These are phyloP conservation scores for Monilinia aucupariae DNA, from an alignment of 2,329 filamentous ascomycete genomes.

Conservation along the genomic window DNA sequence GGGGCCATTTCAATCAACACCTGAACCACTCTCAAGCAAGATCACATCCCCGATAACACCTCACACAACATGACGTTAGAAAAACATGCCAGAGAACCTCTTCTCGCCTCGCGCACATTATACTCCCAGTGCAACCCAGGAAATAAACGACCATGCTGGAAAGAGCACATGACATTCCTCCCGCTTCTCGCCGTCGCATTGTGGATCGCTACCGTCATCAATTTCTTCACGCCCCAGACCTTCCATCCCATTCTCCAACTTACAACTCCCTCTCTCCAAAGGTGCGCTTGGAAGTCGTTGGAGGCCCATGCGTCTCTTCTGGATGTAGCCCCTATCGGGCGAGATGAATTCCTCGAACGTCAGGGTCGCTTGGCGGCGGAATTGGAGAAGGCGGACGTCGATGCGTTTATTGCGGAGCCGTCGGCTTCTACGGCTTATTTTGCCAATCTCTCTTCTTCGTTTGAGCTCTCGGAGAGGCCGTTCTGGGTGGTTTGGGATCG, in stretches of 20 bases:
- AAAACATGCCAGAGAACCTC: neutral
- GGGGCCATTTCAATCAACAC: neutral
- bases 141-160: neutral
- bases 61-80: neutral
- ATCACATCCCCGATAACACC: neutral
- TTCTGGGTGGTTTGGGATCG: conserved; percentile 52
- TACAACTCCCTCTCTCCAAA: conserved; percentile 12
- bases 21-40: neutral
- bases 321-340: conserved; percentile 24
- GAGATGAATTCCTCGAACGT: conserved; percentile 25
- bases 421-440: conserved; percentile 60
- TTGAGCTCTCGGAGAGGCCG: conserved; percentile 57
- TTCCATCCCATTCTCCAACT: neutral
- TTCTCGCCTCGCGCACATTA: neutral
- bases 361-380: conserved; percentile 23
- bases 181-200: neutral
- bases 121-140: neutral
- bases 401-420: conserved; percentile 58
- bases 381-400: conserved; percentile 34
- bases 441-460: conserved; percentile 52
- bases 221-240: neutral
- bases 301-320: conserved; percentile 22
- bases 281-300: conserved; percentile 23
- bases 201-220: neutral
- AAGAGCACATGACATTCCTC: neutral